Conservation (phyloP, 257 asterid genomes). For the Euphrasia confusa region DNA sequence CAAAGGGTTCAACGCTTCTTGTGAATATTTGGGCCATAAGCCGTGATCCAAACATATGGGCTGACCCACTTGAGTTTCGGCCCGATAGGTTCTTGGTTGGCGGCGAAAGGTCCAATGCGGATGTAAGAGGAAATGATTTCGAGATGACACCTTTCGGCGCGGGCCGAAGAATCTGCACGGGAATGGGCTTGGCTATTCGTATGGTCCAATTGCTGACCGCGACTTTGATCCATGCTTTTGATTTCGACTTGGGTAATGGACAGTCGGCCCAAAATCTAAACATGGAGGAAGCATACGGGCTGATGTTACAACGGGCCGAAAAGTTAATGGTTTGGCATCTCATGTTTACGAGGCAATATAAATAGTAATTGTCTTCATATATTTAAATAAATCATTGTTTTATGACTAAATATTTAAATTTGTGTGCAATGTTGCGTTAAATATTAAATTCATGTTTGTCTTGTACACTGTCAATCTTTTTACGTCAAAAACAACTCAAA, state of each 20-base stretch:
- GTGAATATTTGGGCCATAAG: slow-evolving; percentile 66
- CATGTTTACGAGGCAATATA: slow-evolving; percentile 32
- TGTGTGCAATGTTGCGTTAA: too few species aligned
- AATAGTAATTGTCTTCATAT: too few species aligned
- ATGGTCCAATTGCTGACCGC: slow-evolving; percentile 62
- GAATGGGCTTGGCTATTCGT: slow-evolving; percentile 52
- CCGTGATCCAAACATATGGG: slow-evolving; percentile 60
- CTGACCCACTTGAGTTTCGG: slow-evolving; percentile 45
- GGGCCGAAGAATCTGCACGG: slow-evolving; percentile 69
- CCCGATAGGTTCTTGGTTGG: slow-evolving; percentile 51
- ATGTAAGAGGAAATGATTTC: slow-evolving; percentile 56
- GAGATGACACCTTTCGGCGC: slow-evolving; percentile 70
- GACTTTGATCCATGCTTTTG: slow-evolving; percentile 53
- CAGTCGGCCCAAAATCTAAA: slow-evolving; percentile 29
- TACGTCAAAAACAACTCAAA: too few species aligned
- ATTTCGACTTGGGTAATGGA: slow-evolving; percentile 41
- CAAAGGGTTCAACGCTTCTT: slow-evolving; percentile 60
- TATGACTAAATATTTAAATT: too few species aligned
- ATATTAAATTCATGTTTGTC: too few species aligned
- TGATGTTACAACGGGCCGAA: slow-evolving; percentile 49
- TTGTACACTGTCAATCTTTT: too few species aligned
- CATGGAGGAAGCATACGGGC: slow-evolving; percentile 72
- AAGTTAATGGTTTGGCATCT: slow-evolving; percentile 40
- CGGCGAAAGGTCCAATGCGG: slow-evolving; percentile 48
- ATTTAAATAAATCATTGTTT: too few species aligned